Base-by-base conservation (phyloP, 768 basidiomycete genomes). In the Crucibulum laeve region DNA sequence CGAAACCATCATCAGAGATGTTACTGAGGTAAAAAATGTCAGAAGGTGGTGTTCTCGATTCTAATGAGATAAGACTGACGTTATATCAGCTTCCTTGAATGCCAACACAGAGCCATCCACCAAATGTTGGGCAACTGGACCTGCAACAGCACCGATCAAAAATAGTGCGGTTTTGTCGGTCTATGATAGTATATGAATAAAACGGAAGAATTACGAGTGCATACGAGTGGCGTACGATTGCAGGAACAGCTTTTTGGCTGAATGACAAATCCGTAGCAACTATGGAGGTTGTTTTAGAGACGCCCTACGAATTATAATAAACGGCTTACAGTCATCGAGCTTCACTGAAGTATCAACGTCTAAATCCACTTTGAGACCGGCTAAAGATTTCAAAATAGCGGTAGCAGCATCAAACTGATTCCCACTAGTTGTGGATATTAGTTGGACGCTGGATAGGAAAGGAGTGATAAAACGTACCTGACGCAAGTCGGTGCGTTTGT, bases 111-210 rank as follows among this genome's bases (percentile, higher is more conserved):
- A 70, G 15, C 67, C 68, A 37, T 80, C 73, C 19, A 87, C 84
- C 13, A 88, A 70, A 50, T 71, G 65, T 58, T 86, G 85, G 2
- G 80, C 75, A 22, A 82, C 64, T 11, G 84, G 82, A 14, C 73
- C 79, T 32, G 83, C 80, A 23, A 87, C 81, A 3, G 77, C 82
- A n/a, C 83, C 82, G 30, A 87, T 80, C 39, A 87, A 69, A 61
- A 76, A 84, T 19, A 88, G 61, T 0, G 73, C 76, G 2, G 79
- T 79, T 47, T 70, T 53, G 56, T 87, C 86, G 2, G 79, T 81
- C 77, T 84, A 46, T 4, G 38, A 37, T 33, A 43, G 19, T 24
- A 35, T 17, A 28, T 36, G 56, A 32, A 48, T 28, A 25, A 40
- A 24, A 43, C 24, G 40, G 11, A 17, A 26, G 30, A 19, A 22